Percentiles rank a stretch among this genome's conserved stretches.
Conservation (phyloP, 1,139 yeast species). For the Ogataea hybrid region DNA sequence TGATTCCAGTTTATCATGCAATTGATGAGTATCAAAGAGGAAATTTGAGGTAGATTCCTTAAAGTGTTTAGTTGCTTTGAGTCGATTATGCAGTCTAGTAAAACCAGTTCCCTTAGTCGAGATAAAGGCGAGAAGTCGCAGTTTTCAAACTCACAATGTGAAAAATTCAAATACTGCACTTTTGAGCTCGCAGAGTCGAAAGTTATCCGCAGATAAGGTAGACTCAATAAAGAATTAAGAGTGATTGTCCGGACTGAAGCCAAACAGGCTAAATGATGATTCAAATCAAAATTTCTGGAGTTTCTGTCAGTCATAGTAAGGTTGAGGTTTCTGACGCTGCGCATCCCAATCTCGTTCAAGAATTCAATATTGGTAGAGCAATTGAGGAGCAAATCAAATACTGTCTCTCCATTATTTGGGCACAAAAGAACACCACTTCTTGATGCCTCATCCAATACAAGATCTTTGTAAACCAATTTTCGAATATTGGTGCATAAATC, state of each 20-base stretch:
- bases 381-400: neutral
- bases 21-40: conserved; percentile 15
- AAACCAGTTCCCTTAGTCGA: conserved; percentile 11
- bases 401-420: neutral
- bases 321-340: neutral
- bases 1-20: conserved; percentile 20
- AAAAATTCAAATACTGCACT: conserved; percentile 13
- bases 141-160: conserved; percentile 10
- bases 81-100: conserved; percentile 19
- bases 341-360: neutral
- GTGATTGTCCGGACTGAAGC: conserved; percentile 15
- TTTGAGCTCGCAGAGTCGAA: conserved; percentile 4
- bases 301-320: neutral
- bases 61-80: conserved; percentile 13
- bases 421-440: neutral
- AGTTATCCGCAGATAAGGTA: neutral
- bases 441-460: neutral
- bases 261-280: conserved; percentile 13
- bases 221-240: conserved; percentile 15
- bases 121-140: conserved; percentile 12
- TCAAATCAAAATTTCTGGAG: conserved; percentile 10
- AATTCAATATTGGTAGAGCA: neutral
- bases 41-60: conserved; percentile 1
- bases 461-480: neutral
- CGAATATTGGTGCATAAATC: neutral